Percentiles rank a stretch among this genome's conserved stretches.
Conservation (phyloP, 768 basidiomycete genomes). For the Mrakia hoshinonis region DNA sequence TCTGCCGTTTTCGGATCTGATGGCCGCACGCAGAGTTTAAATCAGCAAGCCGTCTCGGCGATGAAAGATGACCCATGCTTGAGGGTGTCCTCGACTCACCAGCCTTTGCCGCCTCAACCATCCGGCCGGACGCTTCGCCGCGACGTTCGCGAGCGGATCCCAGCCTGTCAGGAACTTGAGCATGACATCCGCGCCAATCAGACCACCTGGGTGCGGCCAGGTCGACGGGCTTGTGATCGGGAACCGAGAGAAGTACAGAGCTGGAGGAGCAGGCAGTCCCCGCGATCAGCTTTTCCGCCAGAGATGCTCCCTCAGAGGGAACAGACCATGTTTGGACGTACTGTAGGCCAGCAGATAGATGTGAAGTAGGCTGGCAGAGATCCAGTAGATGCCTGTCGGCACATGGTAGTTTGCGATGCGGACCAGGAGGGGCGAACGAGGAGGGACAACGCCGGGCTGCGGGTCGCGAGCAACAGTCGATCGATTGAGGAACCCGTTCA, state of each 20-base stretch:
- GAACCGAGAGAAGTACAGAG: neutral
- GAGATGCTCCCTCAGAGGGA: neutral
- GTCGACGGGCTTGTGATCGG: neutral
- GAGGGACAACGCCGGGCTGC: too few relatives aligned
- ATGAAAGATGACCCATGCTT: too few relatives aligned
- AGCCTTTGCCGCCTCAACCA: neutral
- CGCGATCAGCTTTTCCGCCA: neutral
- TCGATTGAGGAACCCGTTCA: conserved; percentile 62
- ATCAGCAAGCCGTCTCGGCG: too few relatives aligned
- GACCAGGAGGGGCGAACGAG: conserved; percentile 6
- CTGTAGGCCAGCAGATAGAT: conserved; percentile 35
- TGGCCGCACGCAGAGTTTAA: neutral
- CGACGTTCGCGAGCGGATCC: conserved; percentile 68
- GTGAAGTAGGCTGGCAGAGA: conserved; percentile 45
- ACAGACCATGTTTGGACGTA: neutral
- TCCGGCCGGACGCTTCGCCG: neutral
- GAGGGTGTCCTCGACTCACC: too few relatives aligned
- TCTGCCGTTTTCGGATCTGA: neutral
- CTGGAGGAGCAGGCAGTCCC: neutral
- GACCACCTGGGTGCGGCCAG: conserved; percentile 31
- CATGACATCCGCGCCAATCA: conserved; percentile 43
- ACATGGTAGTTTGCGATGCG: conserved; percentile 47
- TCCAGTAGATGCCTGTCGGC: conserved; percentile 57
- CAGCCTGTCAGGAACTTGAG: conserved; percentile 74
- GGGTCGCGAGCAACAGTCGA: conserved; percentile 45